phyloP scores from a whole-genome alignment of 2,329 filamentous ascomycete genomes.

The Pseudopyricularia cyperi region DNA sequence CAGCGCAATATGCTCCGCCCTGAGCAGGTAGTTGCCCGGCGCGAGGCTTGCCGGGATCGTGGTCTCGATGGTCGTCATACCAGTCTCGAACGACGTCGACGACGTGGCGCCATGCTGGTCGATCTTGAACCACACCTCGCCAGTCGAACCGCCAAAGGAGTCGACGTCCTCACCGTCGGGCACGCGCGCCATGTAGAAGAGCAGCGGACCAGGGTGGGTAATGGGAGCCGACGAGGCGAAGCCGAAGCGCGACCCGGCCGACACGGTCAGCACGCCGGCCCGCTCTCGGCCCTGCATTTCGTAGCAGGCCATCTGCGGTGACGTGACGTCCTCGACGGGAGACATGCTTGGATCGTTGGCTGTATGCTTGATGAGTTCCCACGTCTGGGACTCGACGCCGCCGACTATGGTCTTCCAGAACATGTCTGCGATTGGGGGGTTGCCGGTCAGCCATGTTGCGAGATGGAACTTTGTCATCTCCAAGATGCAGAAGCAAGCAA shows the following conservation, averaged over 20 bases:
- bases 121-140: slow-evolving; percentile 24
- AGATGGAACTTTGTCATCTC: neutral
- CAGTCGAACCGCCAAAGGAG: slow-evolving; percentile 19
- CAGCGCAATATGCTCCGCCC: slow-evolving; percentile 18
- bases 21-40: slow-evolving; percentile 16
- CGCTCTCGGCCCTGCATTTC: slow-evolving; percentile 11
- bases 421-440: neutral
- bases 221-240: slow-evolving; percentile 25
- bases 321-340: slow-evolving; percentile 14
- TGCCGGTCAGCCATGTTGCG: neutral
- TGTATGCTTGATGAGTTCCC: slow-evolving; percentile 18
- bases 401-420: slow-evolving; percentile 1
- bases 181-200: slow-evolving; percentile 22
- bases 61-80: slow-evolving; percentile 5
- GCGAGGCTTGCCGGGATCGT: slow-evolving; percentile 15
- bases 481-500: neutral
- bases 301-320: slow-evolving; percentile 16
- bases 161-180: slow-evolving; percentile 18
- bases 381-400: slow-evolving; percentile 7
- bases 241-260: slow-evolving; percentile 21
- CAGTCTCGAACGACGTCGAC: neutral
- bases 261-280: slow-evolving; percentile 18
- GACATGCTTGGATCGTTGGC: slow-evolving; percentile 20
- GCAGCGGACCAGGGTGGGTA: slow-evolving; percentile 22
- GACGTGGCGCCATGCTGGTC: slow-evolving; percentile 16